phyloP scores from a whole-genome alignment of 495 filamentous ascomycete species.

The Melanomma pulvis-pyrius region DNA sequence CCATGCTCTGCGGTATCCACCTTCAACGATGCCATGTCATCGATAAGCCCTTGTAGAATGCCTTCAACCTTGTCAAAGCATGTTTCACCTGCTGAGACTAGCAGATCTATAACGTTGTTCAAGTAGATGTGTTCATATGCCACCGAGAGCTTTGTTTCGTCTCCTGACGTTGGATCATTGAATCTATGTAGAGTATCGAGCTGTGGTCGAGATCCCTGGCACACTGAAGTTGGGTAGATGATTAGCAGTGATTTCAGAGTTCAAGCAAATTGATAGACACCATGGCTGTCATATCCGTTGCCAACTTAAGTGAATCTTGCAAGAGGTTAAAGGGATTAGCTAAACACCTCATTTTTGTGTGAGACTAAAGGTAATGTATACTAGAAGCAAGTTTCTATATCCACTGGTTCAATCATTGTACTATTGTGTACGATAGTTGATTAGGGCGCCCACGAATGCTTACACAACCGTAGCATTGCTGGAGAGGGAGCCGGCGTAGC shows the following conservation, averaged over 20 bases:
- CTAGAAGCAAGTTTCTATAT: no score
- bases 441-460: no score
- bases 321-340: no score
- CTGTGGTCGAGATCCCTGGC: not conserved
- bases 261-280: no score
- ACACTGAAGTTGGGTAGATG: not conserved
- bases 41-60: not conserved
- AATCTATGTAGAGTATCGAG: not conserved
- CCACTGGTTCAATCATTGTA: no score
- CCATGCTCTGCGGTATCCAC: slow-evolving; percentile 15
- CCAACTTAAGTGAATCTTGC: no score
- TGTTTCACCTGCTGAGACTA: not conserved
- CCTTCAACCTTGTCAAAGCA: not conserved
- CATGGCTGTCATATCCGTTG: no score
- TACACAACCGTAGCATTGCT: no score
- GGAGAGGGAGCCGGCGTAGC: no score
- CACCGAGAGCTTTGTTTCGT: slow-evolving; percentile 7
- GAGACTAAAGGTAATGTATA: no score
- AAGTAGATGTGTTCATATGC: slow-evolving; percentile 26
- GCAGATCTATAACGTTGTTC: slow-evolving; percentile 7
- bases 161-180: not conserved
- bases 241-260: not conserved
- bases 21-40: not conserved
- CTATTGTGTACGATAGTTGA: no score
- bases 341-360: no score